A percentile compares a stretch with the other conserved stretches of the same genome.
Conservation (phyloP, 2,329 filamentous ascomycete species). For the Cladophialophora yegresii region DNA sequence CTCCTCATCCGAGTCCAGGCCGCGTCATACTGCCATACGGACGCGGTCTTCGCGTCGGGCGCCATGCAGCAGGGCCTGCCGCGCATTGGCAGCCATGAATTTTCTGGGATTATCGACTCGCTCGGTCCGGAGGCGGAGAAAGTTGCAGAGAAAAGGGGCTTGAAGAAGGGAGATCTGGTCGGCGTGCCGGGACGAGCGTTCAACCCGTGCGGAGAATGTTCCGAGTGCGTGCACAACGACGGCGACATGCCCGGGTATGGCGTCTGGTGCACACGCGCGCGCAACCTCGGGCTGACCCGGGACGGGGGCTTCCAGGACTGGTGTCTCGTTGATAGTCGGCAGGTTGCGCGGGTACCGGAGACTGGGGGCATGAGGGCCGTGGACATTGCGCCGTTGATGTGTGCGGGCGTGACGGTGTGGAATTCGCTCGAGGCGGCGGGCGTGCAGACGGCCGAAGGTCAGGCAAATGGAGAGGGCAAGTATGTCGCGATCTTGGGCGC, state of each 20-base stretch:
- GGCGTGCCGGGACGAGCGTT: constrained; percentile 30
- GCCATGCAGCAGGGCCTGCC: constrained; percentile 45
- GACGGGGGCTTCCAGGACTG: constrained; percentile 38
- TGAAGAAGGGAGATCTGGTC: constrained; percentile 22
- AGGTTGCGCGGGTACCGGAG: constrained; percentile 38
- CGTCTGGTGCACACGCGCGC: constrained; percentile 28
- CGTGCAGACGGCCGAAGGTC: constrained; percentile 12
- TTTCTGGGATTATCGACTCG: constrained; percentile 48
- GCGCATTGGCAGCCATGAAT: constrained; percentile 51
- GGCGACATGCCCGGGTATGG: constrained; percentile 32
- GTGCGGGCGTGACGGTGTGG: constrained; percentile 49
- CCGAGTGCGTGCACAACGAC: constrained; percentile 28
- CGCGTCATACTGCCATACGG: constrained; percentile 53
- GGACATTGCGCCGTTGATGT: constrained; percentile 49
- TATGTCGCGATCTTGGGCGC: constrained; percentile 45
- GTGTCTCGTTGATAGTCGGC: constrained; percentile 36
- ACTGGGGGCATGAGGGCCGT: constrained; percentile 39
- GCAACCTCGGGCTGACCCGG: constrained; percentile 26
- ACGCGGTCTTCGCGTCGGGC: constrained; percentile 43
- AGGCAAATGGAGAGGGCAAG: constrained; percentile 38
- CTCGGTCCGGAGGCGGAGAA: constrained; percentile 22
- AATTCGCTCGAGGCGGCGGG: constrained; percentile 43
- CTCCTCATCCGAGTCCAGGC: constrained; percentile 51
- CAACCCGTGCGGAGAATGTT: constrained; percentile 25
- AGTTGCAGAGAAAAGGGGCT: constrained; percentile 17